These are phyloP conservation scores for Lupinus albus DNA, from an alignment of 306 rosid species.

Conservation along the genomic window DNA sequence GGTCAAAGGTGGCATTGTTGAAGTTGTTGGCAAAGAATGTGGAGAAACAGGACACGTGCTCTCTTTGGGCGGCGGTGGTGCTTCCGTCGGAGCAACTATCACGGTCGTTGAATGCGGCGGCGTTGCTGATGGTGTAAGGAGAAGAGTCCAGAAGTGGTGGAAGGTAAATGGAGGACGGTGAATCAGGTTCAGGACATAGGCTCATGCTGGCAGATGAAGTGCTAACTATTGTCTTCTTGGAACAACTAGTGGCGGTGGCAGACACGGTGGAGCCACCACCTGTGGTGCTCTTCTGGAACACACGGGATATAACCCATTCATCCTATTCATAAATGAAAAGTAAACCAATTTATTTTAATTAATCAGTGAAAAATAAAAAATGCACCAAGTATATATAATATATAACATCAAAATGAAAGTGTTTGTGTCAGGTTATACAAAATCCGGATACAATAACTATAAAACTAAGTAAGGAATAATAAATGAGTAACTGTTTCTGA, in stretches of 20 bases:
- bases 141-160: constrained; percentile 92
- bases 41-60: constrained; percentile 99
- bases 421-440: not conserved
- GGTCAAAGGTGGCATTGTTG: constrained; percentile 43
- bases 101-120: constrained; percentile 45
- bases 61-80: constrained; percentile 54
- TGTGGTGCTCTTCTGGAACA: constrained; percentile 70
- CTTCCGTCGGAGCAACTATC: constrained; percentile 59
- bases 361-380: too few relatives aligned
- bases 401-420: not conserved
- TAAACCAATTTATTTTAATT: too few relatives aligned
- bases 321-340: constrained; percentile 44
- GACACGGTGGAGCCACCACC: constrained; percentile 36
- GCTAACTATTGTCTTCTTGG: constrained; percentile 54
- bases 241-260: constrained; percentile 22
- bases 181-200: constrained; percentile 67
- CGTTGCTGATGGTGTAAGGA: constrained; percentile 35
- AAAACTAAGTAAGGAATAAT: not conserved
- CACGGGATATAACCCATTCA: constrained; percentile 97
- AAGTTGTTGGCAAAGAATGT: constrained; percentile 47
- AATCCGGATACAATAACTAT: not conserved
- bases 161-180: constrained; percentile 82
- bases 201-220: constrained; percentile 35
- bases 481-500: not conserved
- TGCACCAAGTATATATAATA: too few relatives aligned